Evolutionary conservation across 2,329 filamentous ascomycete species (phyloP).

Genomic region (Dactylonectria estremocensis): DNA sequence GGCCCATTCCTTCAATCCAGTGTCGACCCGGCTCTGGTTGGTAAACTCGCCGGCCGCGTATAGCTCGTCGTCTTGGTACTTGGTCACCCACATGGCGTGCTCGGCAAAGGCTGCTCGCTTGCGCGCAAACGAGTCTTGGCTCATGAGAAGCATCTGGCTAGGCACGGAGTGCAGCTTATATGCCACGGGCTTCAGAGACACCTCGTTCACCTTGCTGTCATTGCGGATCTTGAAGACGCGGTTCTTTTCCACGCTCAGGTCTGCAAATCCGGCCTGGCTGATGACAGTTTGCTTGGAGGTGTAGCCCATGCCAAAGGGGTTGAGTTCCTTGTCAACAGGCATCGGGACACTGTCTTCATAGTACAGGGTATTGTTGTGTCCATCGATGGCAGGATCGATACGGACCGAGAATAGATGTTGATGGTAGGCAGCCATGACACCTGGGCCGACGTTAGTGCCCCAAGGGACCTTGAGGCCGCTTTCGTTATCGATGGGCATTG

Average conservation of each 20-base stretch:
- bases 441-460: conserved; percentile 72
- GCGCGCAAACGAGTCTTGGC: neutral
- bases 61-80: conserved; percentile 63
- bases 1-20: conserved; percentile 44
- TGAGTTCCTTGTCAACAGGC: conserved; percentile 54
- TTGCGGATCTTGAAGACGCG: conserved; percentile 65
- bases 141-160: conserved; percentile 58
- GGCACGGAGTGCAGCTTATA: conserved; percentile 60
- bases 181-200: conserved; percentile 47
- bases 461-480: conserved; percentile 67
- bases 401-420: conserved; percentile 75
- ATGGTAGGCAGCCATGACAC: conserved; percentile 74
- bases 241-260: conserved; percentile 63
- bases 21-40: conserved; percentile 21
- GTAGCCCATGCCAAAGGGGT: conserved; percentile 66
- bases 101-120: conserved; percentile 19
- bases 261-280: conserved; percentile 55
- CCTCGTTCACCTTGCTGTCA: conserved; percentile 54
- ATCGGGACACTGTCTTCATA: conserved; percentile 23
- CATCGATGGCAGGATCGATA: conserved; percentile 74
- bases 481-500: conserved; percentile 60
- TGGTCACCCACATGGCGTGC: conserved; percentile 61
- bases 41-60: conserved; percentile 67
- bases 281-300: conserved; percentile 59
- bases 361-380: conserved; percentile 58